Evolutionary conservation across 2,329 filamentous ascomycete genomes (phyloP).

Genomic region (Fusarium foetens): DNA sequence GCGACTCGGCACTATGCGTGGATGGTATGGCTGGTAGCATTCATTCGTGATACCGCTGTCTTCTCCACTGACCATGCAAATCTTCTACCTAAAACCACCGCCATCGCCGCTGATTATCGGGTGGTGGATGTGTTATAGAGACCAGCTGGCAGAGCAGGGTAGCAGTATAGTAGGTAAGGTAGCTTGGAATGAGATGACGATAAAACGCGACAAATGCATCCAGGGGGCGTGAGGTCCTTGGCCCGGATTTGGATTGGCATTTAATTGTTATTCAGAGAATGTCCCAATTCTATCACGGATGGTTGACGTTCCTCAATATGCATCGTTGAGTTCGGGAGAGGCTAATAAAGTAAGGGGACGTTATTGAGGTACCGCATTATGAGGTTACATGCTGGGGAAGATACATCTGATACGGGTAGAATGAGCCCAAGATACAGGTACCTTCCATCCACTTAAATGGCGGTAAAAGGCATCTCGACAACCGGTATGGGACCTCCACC

Average conservation of each 20-base stretch:
- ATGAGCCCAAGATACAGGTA: conserved; percentile 16
- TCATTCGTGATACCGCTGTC: conserved; percentile 2
- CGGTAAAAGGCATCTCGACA: conserved; percentile 28
- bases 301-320: conserved; percentile 34
- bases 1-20: conserved; percentile 15
- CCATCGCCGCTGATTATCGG: conserved; percentile 27
- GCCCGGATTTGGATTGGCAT: conserved; percentile 21
- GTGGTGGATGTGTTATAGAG: conserved; percentile 26
- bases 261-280: conserved; percentile 17
- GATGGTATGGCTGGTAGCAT: conserved; percentile 17
- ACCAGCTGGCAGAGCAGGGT: conserved; percentile 13
- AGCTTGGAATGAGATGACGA: conserved; percentile 10
- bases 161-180: neutral
- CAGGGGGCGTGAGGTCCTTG: conserved; percentile 15
- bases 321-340: conserved; percentile 28
- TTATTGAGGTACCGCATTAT: conserved; percentile 8
- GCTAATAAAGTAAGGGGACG: conserved; percentile 32
- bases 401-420: conserved; percentile 21
- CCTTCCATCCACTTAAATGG: conserved; percentile 25
- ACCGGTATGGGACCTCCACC: conserved; percentile 22
- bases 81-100: conserved; percentile 33
- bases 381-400: conserved; percentile 25
- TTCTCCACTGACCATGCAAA: conserved; percentile 32
- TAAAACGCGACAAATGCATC: neutral
- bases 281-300: conserved; percentile 27